Evolutionary conservation across 2,329 filamentous ascomycete genomes (phyloP).

Genomic region (Xylaria sp.): DNA sequence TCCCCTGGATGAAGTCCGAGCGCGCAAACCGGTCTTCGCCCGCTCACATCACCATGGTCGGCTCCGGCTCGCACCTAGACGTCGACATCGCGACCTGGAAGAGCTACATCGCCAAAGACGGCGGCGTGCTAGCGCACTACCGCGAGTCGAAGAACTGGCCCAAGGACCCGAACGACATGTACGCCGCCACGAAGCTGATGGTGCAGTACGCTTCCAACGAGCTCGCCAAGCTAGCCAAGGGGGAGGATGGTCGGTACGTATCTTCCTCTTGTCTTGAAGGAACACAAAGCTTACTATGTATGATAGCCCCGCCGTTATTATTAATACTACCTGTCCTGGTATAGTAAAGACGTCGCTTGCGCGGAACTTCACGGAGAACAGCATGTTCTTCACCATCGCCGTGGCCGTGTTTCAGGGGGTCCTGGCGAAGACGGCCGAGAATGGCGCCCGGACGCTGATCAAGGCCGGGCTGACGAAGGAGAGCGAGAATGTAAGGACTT

Average conservation of each 20-base stretch:
- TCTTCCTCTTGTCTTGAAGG: not conserved
- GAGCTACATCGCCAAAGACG: conserved; percentile 26
- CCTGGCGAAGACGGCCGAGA: conserved; percentile 43
- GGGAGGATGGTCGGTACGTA: conserved; percentile 38
- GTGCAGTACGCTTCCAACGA: conserved; percentile 42
- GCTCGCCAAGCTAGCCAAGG: conserved; percentile 39
- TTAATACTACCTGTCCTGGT: conserved; percentile 47
- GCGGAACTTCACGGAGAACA: conserved; percentile 28
- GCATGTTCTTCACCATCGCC: conserved; percentile 21
- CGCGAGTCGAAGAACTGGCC: conserved; percentile 45
- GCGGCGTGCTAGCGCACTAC: conserved; percentile 43
- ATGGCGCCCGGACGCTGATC: conserved; percentile 44
- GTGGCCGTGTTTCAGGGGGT: conserved; percentile 33
- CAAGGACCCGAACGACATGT: conserved; percentile 38
- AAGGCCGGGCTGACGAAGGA: conserved; percentile 40
- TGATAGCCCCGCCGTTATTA: conserved; percentile 44
- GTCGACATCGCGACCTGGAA: conserved; percentile 41
- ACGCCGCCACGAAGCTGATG: conserved; percentile 45
- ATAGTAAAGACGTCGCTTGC: conserved; percentile 41
- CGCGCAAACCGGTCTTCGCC: conserved; percentile 40
- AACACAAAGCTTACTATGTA: conserved; percentile 1
- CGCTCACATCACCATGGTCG: conserved; percentile 43
- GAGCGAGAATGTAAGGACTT: conserved; percentile 39
- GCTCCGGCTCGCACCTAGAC: conserved; percentile 40
- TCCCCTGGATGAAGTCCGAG: conserved; percentile 55